Conservation (phyloP, 1,284 basidiomycete genomes). For the Ceratobasidium sp. region DNA sequence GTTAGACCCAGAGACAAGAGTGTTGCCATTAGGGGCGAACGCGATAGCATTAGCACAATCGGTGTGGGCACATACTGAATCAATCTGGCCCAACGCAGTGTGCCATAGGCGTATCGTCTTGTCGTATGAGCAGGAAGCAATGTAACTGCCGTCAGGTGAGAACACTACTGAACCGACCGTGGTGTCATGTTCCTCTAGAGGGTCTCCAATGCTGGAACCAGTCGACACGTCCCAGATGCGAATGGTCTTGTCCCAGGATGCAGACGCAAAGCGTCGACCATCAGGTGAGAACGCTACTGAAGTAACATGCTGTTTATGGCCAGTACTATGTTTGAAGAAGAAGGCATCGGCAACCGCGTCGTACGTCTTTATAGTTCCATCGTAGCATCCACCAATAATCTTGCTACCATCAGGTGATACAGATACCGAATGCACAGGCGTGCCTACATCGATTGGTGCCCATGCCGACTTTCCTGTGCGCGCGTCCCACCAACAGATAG, state of each 20-base stretch:
- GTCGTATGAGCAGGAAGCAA: too few species aligned
- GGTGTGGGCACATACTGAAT: too few species aligned
- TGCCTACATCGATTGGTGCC: background rate
- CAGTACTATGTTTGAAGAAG: slow-evolving; percentile 49
- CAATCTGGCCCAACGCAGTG: too few species aligned
- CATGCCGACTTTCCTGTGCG: background rate
- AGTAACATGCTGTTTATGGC: background rate
- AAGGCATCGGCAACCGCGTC: slow-evolving; percentile 16
- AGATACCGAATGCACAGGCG: background rate
- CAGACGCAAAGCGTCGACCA: too few species aligned
- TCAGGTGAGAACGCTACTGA: too few species aligned
- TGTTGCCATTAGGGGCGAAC: slow-evolving; percentile 97
- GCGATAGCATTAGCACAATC: slow-evolving; percentile 85
- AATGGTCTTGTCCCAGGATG: too few species aligned
- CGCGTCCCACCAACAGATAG: background rate
- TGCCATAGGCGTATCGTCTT: too few species aligned
- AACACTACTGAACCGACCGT: too few species aligned
- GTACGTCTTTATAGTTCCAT: slow-evolving; percentile 40
- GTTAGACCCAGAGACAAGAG: slow-evolving; percentile 97
- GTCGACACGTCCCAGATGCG: too few species aligned
- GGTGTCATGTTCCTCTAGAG: too few species aligned
- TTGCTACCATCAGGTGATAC: slow-evolving; percentile 37
- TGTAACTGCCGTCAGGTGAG: too few species aligned
- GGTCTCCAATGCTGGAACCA: too few species aligned
- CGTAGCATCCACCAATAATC: slow-evolving; percentile 35